Conservation (phyloP, 177 flowering plant species). For the Tripterygium wilfordii region DNA sequence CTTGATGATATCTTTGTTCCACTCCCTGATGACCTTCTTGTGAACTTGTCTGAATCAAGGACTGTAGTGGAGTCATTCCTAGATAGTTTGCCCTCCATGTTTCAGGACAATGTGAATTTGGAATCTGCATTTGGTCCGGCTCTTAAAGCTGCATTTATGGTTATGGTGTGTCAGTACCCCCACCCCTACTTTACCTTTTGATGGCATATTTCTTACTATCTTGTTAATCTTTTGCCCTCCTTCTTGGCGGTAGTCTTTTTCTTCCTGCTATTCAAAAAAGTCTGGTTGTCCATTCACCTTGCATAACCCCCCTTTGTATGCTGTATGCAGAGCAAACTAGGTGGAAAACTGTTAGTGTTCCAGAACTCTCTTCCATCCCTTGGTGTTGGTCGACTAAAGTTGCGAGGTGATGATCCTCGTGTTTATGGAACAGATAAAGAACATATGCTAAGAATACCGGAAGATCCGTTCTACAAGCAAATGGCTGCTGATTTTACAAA, state of each 20-base stretch:
- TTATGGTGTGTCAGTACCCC: conserved; percentile 82
- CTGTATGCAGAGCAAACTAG: conserved; percentile 73
- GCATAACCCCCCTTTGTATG: conserved; percentile 2
- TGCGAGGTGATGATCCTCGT: conserved; percentile 93
- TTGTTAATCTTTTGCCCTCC: too few relatives aligned
- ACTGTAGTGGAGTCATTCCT: conserved; percentile 82
- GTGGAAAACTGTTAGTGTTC: conserved; percentile 88
- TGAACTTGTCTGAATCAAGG: conserved; percentile 94
- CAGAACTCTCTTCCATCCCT: conserved; percentile 89
- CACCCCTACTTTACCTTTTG: too few relatives aligned
- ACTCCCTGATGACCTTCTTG: conserved; percentile 97
- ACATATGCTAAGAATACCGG: conserved; percentile 65
- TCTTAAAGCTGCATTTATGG: conserved; percentile 85
- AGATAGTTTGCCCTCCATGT: conserved; percentile 92
- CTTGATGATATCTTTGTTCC: conserved; percentile 93
- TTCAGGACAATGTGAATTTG: conserved; percentile 74
- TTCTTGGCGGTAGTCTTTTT: too few relatives aligned
- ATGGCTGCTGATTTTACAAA: conserved; percentile 97
- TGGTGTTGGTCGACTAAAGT: conserved; percentile 83
- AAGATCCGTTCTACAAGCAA: conserved; percentile 96
- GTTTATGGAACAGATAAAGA: conserved; percentile 96
- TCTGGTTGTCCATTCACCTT: conserved; percentile 2
- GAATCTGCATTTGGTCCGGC: conserved; percentile 99
- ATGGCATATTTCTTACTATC: too few relatives aligned
- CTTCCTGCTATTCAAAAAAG: too few relatives aligned